Percentiles rank a stretch among this genome's conserved stretches.
phyloP scores from a whole-genome alignment of 148 eudicot species.

The Rhododendron griersonianum region DNA sequence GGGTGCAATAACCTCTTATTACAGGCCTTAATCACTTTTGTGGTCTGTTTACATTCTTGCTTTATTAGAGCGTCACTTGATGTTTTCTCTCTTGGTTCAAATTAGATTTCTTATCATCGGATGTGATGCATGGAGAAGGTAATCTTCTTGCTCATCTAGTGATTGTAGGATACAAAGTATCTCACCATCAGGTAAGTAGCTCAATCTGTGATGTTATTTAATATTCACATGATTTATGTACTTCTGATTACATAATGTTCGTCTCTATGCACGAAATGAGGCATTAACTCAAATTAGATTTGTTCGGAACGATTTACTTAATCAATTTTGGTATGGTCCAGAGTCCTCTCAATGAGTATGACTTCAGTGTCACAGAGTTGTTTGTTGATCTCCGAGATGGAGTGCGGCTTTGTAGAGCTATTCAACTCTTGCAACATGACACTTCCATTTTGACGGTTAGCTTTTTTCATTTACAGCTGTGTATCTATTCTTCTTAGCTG shows the following conservation, averaged over 20 bases:
- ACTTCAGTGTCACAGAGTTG: conserved; percentile 62
- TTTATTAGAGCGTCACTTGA: conserved; percentile 8
- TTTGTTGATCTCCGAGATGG: conserved; percentile 88
- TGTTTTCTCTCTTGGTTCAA: conserved; percentile 14
- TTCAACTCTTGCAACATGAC: conserved; percentile 77
- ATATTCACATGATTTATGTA: neutral
- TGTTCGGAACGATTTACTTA: conserved; percentile 6
- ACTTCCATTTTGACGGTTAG: conserved; percentile 71
- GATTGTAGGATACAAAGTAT: conserved; percentile 84
- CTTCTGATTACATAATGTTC: neutral
- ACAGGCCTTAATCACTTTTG: neutral
- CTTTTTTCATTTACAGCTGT: neutral
- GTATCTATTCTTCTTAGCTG: neutral
- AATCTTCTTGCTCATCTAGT: conserved; percentile 82
- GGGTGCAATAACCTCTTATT: neutral
- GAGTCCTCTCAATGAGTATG: conserved; percentile 75
- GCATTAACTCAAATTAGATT: neutral
- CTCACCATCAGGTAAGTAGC: conserved; percentile 68
- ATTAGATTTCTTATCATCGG: conserved; percentile 73
- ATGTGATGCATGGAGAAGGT: conserved; percentile 97
- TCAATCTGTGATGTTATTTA: conserved; percentile 1
- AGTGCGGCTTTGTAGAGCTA: conserved; percentile 78
- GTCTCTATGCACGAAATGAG: neutral
- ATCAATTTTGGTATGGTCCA: conserved; percentile 28
- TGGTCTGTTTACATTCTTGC: conserved; percentile 9